Evolutionary conservation across 495 filamentous ascomycete genomes (phyloP), one percentile per base, ranked within the genome.

Genomic region (Podospora didyma): DNA sequence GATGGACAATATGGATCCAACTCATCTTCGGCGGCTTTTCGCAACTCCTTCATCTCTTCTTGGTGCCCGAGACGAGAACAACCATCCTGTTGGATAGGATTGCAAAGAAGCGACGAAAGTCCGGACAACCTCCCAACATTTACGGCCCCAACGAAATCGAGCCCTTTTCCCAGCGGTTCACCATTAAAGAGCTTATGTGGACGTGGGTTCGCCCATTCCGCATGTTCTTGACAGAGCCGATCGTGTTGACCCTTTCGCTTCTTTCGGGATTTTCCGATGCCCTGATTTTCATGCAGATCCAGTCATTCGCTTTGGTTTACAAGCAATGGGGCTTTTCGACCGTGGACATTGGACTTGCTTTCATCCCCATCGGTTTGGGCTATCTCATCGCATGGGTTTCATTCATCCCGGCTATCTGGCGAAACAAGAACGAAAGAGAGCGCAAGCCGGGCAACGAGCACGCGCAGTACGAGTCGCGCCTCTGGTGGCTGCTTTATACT

Each of bases 1-100:
- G 75, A 19, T 94, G 90, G 90, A 81, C 77, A 46, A 88, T 90
- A 66, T 92, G 87, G 88, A 82, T 92, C 57, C 87, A 91, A 66
- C 78, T 92, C 51, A 88, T 91, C 49, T 81, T 92, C 46, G 88
- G 89, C 28, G 84, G 73, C 0, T 70, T 75, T 46, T 83, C 87
- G 22, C 84, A 90, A 62, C 12, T 86, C 1, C 63, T 87, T 20
- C 87, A 92, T 56, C 76, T 87, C 50, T 69, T 90, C 53, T 75
- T 85, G 2, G 86, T 89, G 9, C 82, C 82, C 0, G 88, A 91
- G 63, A 91, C 86, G 0, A 78, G 88, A 19, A 75, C 82, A 0
- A 86, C 82, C 1, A 81, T 89, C 49, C 73, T 89, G 56, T 73
- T 90, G 59, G 86, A 89, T 64, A 69, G 73, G 1, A 83, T 86